These are phyloP conservation scores for Phytophthora vignae DNA, from an alignment of 352 stramenopile genomes.

Conservation along the genomic window DNA sequence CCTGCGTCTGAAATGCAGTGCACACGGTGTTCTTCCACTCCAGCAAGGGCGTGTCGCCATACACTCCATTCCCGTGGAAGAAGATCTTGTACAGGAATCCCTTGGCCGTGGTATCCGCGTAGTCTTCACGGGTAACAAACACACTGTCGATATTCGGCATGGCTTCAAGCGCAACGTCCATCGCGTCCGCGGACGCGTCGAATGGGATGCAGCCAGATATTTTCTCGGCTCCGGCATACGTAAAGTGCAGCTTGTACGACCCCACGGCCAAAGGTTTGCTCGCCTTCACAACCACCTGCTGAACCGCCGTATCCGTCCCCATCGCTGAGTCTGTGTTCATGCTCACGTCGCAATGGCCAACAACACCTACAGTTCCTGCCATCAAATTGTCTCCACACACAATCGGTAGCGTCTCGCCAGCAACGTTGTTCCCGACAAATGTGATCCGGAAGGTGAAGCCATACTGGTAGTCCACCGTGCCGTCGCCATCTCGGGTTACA, in stretches of 20 bases:
- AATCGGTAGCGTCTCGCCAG: slow-evolving; percentile 56
- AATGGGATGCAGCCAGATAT: slow-evolving; percentile 69
- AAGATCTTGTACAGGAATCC: slow-evolving; percentile 77
- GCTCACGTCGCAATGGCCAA: slow-evolving; percentile 51
- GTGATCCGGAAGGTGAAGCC: slow-evolving; percentile 80
- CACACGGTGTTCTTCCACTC: slow-evolving; percentile 3
- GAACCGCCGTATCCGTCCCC: slow-evolving; percentile 69
- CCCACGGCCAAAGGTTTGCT: slow-evolving; percentile 62
- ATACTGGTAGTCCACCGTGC: slow-evolving; percentile 56
- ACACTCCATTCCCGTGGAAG: slow-evolving; percentile 82
- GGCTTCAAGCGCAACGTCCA: slow-evolving; percentile 58
- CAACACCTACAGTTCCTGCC: slow-evolving; percentile 40
- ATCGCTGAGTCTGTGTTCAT: slow-evolving; percentile 80
- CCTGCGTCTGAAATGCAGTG: slow-evolving; percentile 74
- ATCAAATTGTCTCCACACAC: slow-evolving; percentile 48
- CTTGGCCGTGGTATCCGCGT: slow-evolving; percentile 38
- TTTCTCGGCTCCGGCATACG: slow-evolving; percentile 41
- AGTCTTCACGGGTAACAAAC: slow-evolving; percentile 50
- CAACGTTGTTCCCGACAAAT: slow-evolving; percentile 78
- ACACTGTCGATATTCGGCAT: slow-evolving; percentile 85
- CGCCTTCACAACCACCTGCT: slow-evolving; percentile 73
- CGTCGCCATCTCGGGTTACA: slow-evolving; percentile 80
- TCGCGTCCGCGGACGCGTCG: slow-evolving; percentile 53
- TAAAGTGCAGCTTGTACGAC: slow-evolving; percentile 67
- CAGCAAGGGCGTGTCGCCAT: slow-evolving; percentile 33